Evolutionary conservation across 2,329 filamentous ascomycete species (phyloP), one percentile per base, ranked within the genome.

Genomic region (Grosmannia penicillata): DNA sequence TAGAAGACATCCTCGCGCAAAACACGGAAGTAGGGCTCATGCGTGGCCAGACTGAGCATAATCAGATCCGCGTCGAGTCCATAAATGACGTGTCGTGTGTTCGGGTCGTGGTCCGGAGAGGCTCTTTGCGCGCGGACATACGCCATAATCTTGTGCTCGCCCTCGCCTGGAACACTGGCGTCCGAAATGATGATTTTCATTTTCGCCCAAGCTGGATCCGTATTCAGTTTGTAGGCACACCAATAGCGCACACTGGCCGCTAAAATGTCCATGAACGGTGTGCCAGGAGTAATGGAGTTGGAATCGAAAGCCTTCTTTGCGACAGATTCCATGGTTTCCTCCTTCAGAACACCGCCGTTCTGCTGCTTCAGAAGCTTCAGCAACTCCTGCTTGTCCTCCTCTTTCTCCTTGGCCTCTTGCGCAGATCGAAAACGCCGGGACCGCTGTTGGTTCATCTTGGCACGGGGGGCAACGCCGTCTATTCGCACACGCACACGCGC

Each of bases 391-490:
- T 93, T 93, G 55, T 95, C 85, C 41, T 81, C 77, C 53, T 93
- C 86, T 56, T 95, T 94, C 56, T 96, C 86, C 53, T 85, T 78
- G 14, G 91, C 91, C 56, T 98, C 91, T 56, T 89, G 85, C 3
- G 87, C 91, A 18, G 89, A 82, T 45, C 91, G 80, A 62, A 98
- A 98, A 52, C 91, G 84, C 58, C 91, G 76, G 30, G 91, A 93
- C 45, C 91, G 84, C 62, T 98, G 91, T 57, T 98, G 93, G 57
- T 98, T 98, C 91, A 98, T 98, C 62, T 98, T 98, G 42, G 93
- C 93, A 57, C 91, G 82, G 33, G 91, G 93, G 5, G 91, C 91
- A 47, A 98, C 91, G 56, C 91, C 91, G 62, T 98, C 91, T 86
- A 27, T 4, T 19, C n/a, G n/a, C n/a, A n/a, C n/a, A n/a, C n/a